Evolutionary conservation across 805 yeast genomes (phyloP).

Genomic region (Pichia nakasei): DNA sequence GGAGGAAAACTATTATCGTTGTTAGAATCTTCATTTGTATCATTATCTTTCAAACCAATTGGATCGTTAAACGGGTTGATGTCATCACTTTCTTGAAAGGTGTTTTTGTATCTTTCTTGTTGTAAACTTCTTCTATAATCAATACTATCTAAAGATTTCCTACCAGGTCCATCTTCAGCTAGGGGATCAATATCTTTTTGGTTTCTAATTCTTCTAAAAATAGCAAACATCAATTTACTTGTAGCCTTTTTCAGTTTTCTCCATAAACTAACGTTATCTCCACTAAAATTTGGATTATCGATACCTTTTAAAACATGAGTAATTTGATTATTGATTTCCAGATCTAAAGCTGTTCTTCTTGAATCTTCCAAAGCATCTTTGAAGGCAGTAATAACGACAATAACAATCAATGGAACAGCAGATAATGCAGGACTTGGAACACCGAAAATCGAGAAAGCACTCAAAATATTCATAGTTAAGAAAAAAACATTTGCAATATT

Average conservation of each 20-base stretch:
- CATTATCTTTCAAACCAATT: constrained; percentile 13
- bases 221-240: constrained; percentile 11
- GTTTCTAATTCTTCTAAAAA: constrained; percentile 18
- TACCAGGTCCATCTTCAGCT: constrained; percentile 14
- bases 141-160: constrained; percentile 27
- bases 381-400: constrained; percentile 63
- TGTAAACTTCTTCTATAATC: constrained; percentile 25
- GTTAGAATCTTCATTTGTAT: constrained; percentile 2
- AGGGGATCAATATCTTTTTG: constrained; percentile 20
- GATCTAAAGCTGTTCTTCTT: constrained; percentile 59
- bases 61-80: constrained; percentile 22
- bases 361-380: constrained; percentile 81
- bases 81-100: constrained; percentile 10
- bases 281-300: constrained; percentile 51
- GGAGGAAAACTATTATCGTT: constrained; percentile 16
- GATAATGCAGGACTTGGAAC: constrained; percentile 70
- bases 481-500: constrained; percentile 90
- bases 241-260: constrained; percentile 52
- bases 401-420: constrained; percentile 72
- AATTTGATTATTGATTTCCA: constrained; percentile 66
- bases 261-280: constrained; percentile 60
- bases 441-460: constrained; percentile 71
- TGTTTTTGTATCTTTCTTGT: constrained; percentile 8
- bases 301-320: constrained; percentile 56
- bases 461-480: constrained; percentile 67